These are phyloP conservation scores for Typha latifolia DNA, from an alignment of 176 grass and related monocot genomes.

Conservation along the genomic window DNA sequence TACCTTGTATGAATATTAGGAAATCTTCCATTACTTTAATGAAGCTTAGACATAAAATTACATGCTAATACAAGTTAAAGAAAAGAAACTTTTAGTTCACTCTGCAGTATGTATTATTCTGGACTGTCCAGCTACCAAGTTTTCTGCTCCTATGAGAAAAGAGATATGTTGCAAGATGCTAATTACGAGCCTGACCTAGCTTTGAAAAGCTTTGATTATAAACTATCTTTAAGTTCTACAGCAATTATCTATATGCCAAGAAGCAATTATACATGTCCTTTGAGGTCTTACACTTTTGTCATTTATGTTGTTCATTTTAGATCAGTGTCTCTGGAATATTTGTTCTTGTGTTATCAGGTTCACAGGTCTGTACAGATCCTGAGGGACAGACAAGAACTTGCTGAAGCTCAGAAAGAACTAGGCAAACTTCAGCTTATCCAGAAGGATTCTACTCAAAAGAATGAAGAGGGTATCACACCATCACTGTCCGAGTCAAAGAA, in stretches of 20 bases:
- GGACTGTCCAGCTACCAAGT: neutral
- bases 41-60: neutral
- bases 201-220: neutral
- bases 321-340: neutral
- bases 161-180: neutral
- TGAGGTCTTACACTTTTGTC: neutral
- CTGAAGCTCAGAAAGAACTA: slow-evolving; percentile 69
- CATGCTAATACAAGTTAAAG: neutral
- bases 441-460: slow-evolving; percentile 52
- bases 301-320: neutral
- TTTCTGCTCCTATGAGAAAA: neutral
- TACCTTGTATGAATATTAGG: neutral
- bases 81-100: neutral
- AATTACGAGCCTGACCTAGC: neutral
- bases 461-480: slow-evolving; percentile 37
- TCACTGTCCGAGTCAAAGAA: slow-evolving; percentile 37
- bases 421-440: slow-evolving; percentile 56
- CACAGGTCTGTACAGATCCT: slow-evolving; percentile 69
- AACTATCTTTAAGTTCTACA: neutral
- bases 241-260: neutral
- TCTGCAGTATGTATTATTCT: neutral
- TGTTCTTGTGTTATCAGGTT: slow-evolving; percentile 38
- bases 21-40: neutral
- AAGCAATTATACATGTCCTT: no score
- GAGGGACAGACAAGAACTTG: slow-evolving; percentile 78